A percentile compares a stretch with the other conserved stretches of the same genome.
Conservation (phyloP, 306 rosid genomes). For the Vigna hirtella region DNA sequence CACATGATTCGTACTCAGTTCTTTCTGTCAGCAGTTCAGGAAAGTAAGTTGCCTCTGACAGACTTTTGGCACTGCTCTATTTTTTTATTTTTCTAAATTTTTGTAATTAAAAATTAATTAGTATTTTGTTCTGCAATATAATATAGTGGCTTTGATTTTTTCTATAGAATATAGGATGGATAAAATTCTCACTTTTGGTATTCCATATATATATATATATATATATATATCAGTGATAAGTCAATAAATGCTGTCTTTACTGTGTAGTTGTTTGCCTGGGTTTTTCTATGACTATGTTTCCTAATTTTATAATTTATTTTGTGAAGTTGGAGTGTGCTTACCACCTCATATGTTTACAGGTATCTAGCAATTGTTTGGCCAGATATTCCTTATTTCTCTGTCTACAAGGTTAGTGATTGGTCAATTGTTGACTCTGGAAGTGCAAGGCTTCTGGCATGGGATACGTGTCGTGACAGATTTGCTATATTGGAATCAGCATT, state of each 20-base stretch:
- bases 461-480: constrained; percentile 95
- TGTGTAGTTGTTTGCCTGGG: constrained; percentile 11
- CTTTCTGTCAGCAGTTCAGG: constrained; percentile 99
- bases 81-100: neutral
- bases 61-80: constrained; percentile 33
- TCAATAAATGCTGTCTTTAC: constrained; percentile 20
- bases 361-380: constrained; percentile 96
- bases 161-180: constrained; percentile 8
- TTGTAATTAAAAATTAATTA: constrained; percentile 6
- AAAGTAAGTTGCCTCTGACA: constrained; percentile 73
- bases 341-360: constrained; percentile 65
- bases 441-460: constrained; percentile 99
- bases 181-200: constrained; percentile 18
- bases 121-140: constrained; percentile 27
- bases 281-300: constrained; percentile 21
- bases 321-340: constrained; percentile 39
- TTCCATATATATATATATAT: neutral
- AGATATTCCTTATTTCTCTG: constrained; percentile 96
- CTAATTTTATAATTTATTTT: constrained; percentile 24
- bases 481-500: constrained; percentile 88
- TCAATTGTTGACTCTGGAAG: constrained; percentile 98
- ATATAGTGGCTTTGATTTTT: constrained; percentile 32
- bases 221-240: neutral
- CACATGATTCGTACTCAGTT: constrained; percentile 95
- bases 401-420: constrained; percentile 97